Conservation (phyloP, 148 eudicot genomes). For the Diospyros kaki region DNA sequence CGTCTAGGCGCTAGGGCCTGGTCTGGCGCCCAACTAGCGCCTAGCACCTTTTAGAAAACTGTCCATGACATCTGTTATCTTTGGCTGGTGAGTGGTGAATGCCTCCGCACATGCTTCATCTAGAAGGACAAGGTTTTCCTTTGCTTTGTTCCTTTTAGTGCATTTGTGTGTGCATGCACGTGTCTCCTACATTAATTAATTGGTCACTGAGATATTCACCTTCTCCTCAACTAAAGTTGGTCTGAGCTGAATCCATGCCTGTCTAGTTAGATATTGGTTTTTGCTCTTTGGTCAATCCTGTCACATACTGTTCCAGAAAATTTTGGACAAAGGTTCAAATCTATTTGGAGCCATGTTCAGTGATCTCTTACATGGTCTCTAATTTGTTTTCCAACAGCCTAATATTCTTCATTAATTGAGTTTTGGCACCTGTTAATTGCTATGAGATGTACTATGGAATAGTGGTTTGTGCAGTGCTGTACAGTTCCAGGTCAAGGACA, state of each 20-base stretch:
- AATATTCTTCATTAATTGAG: not conserved
- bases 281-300: not conserved
- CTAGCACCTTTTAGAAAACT: too few relatives aligned
- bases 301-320: not conserved
- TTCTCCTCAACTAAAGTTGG: not conserved
- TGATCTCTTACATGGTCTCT: not conserved
- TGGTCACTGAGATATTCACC: not conserved
- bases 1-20: too few relatives aligned
- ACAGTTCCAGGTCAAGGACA: too few relatives aligned
- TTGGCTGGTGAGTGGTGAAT: too few relatives aligned
- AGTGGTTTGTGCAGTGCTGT: too few relatives aligned
- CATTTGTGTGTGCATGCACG: too few relatives aligned
- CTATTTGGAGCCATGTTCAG: not conserved
- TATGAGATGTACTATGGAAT: not conserved
- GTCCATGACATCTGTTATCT: too few relatives aligned
- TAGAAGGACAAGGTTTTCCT: too few relatives aligned
- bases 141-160: too few relatives aligned
- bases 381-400: not conserved
- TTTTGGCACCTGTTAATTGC: not conserved
- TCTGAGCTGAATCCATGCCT: not conserved
- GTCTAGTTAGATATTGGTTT: not conserved
- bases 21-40: too few relatives aligned
- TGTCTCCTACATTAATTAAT: too few relatives aligned
- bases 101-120: too few relatives aligned
- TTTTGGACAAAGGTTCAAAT: not conserved